Percentiles rank a stretch among this genome's conserved stretches.
phyloP scores from a whole-genome alignment of 441 rosid species.

The Hypseocharis bilobata region DNA sequence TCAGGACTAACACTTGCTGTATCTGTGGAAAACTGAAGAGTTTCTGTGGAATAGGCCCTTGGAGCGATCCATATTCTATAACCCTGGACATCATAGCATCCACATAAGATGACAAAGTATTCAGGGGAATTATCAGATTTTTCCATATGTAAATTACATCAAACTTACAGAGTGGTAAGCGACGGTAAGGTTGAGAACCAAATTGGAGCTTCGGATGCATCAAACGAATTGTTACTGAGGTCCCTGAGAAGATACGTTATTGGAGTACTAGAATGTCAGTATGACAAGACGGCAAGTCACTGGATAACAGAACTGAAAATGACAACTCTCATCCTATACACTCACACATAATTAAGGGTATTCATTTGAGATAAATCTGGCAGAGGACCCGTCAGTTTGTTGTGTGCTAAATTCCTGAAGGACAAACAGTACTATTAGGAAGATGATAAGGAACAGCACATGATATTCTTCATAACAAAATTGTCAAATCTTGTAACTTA shows the following conservation, averaged over 20 bases:
- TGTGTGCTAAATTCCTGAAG: constrained; percentile 71
- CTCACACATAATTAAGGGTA: constrained; percentile 72
- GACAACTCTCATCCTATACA: constrained; percentile 2
- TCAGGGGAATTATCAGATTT: background rate
- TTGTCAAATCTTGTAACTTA: background rate
- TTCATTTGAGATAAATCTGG: constrained; percentile 66
- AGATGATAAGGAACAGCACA: background rate
- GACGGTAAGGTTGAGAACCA: constrained; percentile 84
- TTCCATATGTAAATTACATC: constrained; percentile 6
- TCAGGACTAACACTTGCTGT: constrained; percentile 68
- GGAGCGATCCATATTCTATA: constrained; percentile 61
- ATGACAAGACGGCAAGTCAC: background rate
- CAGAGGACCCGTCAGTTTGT: constrained; percentile 58
- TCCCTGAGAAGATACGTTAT: constrained; percentile 45
- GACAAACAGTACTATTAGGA: constrained; percentile 8
- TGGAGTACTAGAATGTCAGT: constrained; percentile 4
- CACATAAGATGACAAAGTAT: constrained; percentile 13
- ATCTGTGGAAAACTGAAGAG: constrained; percentile 65
- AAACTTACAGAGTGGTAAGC: constrained; percentile 68
- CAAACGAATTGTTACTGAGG: constrained; percentile 74
- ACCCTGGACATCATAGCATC: constrained; percentile 37
- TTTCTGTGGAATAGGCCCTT: constrained; percentile 53
- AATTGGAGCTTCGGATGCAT: constrained; percentile 55
- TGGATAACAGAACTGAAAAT: constrained; percentile 10
- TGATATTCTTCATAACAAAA: background rate